These are phyloP conservation scores for Alternaria triticina DNA, from an alignment of 2,329 filamentous ascomycete species.

Conservation along the genomic window DNA sequence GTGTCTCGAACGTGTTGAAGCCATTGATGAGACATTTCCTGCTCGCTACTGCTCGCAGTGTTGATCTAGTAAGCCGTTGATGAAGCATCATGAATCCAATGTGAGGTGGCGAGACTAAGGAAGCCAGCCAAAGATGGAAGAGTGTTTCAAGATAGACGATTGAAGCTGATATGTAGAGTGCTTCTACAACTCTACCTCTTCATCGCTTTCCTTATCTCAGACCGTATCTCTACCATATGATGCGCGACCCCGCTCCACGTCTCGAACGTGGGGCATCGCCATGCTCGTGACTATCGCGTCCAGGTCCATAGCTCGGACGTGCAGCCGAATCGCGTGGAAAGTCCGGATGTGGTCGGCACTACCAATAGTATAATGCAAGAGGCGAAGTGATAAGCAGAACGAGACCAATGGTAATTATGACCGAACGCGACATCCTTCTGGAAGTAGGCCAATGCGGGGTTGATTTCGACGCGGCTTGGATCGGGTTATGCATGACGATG, in stretches of 20 bases:
- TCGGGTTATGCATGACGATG: slow-evolving; percentile 16
- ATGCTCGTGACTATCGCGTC: slow-evolving; percentile 29
- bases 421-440: not conserved
- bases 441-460: slow-evolving; percentile 19
- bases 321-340: slow-evolving; percentile 25
- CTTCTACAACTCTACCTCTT: not conserved
- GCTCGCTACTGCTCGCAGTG: slow-evolving; percentile 1
- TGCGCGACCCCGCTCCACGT: slow-evolving; percentile 29
- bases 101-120: not conserved
- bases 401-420: slow-evolving; percentile 1
- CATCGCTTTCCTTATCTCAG: slow-evolving; percentile 25
- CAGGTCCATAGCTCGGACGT: slow-evolving; percentile 23
- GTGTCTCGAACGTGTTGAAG: slow-evolving; percentile 11
- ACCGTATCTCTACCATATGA: slow-evolving; percentile 12
- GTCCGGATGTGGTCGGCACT: not conserved
- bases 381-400: slow-evolving; percentile 14
- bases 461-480: slow-evolving; percentile 11
- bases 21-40: not conserved
- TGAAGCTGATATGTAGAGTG: not conserved
- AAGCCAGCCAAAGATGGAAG: not conserved
- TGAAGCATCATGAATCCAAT: slow-evolving; percentile 14
- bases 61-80: slow-evolving; percentile 1
- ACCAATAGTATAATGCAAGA: slow-evolving; percentile 1
- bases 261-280: slow-evolving; percentile 20
- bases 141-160: not conserved